Evolutionary conservation across 1,139 yeast species (phyloP), one percentile per base, ranked within the genome.

Genomic region (Kodamaea sp.): DNA sequence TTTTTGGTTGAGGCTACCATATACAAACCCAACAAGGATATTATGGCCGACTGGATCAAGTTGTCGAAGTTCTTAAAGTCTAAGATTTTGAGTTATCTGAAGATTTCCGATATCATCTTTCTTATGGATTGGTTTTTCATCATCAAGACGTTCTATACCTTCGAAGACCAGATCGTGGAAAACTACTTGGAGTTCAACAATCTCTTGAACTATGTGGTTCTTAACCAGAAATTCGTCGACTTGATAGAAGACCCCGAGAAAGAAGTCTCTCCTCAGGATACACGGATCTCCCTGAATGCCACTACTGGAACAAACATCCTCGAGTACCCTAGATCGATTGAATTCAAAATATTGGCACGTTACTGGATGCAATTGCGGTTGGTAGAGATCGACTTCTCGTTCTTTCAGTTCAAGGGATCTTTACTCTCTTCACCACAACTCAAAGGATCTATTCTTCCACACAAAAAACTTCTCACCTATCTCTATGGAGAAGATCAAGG

Each of bases 161-260:
- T 45, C 31, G 46, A 44, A 7, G 46, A 55, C 36, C 44, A 45
- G 47, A 37, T 57, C 16, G 48, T 53, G 22, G 65, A 62, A 16
- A 55, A 52, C 37, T 61, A 58, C 40, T 48, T 59, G 38, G 70
- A 64, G 35, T 63, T 51, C 37, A 63, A 62, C 38, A 57, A 49
- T 35, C 47, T 63, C 30, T 45, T 65, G 15, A 51, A 57, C 21
- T 53, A 53, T 34, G 44, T 62, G 15, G 52, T 61, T 5, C 49
- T 59, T 39, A 59, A 59, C 33, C 52, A 53, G 19, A 48, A 52
- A 22, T 59, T 59, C 32, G 48, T 63, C 47, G 51, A 48, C 8
- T 31, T 51, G 9, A 44, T 60, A 22, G 51, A 49, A 24, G 46
- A 47, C 16, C 43, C 42, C 6, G 42, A 34, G 11, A 37, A 37